Conservation (phyloP, 2,329 filamentous ascomycete species). For the Claviceps maximensis region DNA sequence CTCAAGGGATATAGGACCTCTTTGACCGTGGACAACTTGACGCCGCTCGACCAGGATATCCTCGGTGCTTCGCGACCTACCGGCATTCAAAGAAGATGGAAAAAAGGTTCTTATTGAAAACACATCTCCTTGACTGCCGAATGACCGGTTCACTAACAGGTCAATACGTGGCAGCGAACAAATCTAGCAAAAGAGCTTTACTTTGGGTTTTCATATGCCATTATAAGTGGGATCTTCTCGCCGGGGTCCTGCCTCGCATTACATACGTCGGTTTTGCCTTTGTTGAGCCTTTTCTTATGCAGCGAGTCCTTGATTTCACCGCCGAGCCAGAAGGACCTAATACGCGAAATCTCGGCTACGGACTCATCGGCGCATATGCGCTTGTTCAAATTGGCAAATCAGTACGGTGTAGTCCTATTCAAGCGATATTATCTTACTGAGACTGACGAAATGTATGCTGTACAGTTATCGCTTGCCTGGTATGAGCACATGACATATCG, state of each 20-base stretch:
- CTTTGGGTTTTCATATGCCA: constrained; percentile 12
- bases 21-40: background rate
- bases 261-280: constrained; percentile 25
- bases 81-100: background rate
- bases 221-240: constrained; percentile 16
- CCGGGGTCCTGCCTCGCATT: constrained; percentile 22
- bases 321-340: constrained; percentile 12
- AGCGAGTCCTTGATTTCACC: constrained; percentile 19
- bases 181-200: constrained; percentile 12
- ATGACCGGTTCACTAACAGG: background rate
- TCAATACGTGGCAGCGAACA: constrained; percentile 6
- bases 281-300: constrained; percentile 29
- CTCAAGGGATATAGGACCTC: background rate
- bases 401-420: constrained; percentile 14
- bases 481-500: constrained; percentile 21
- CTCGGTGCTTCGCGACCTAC: background rate
- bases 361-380: constrained; percentile 25
- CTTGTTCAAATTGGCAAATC: constrained; percentile 27
- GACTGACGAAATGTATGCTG: constrained; percentile 13
- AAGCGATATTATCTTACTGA: constrained; percentile 13
- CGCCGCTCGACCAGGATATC: constrained; percentile 1
- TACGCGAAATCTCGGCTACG: constrained; percentile 19
- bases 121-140: background rate
- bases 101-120: background rate
- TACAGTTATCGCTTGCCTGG: background rate